phyloP scores from a whole-genome alignment of 345 rosid species.

The Pseudoturritis turrita region DNA sequence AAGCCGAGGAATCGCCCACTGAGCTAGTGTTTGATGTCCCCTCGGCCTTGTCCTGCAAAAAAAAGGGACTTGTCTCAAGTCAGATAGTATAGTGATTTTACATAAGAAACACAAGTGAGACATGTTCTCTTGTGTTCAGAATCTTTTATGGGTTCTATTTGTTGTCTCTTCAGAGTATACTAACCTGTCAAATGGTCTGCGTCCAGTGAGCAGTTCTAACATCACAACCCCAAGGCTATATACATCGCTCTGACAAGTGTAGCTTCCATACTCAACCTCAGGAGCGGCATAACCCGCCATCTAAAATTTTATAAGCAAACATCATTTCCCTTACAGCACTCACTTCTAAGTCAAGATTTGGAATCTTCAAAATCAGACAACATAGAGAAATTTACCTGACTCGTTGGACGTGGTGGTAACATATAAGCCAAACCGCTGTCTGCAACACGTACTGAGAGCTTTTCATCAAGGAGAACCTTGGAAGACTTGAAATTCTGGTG shows the following conservation, averaged over 20 bases:
- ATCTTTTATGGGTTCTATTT: neutral
- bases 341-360: neutral
- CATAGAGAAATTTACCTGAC: conserved; percentile 44
- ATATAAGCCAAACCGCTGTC: conserved; percentile 77
- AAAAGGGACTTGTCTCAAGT: neutral
- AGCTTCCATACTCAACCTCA: conserved; percentile 71
- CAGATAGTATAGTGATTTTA: neutral
- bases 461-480: conserved; percentile 71
- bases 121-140: conserved; percentile 10
- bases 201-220: conserved; percentile 90
- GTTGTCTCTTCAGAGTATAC: neutral
- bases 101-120: neutral
- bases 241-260: conserved; percentile 83
- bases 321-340: neutral
- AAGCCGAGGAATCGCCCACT: conserved; percentile 89
- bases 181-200: conserved; percentile 79
- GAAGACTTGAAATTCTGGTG: conserved; percentile 76
- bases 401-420: conserved; percentile 45
- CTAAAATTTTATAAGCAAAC: conserved; percentile 28
- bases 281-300: conserved; percentile 69
- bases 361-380: neutral
- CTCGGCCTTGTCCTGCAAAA: conserved; percentile 58
- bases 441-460: conserved; percentile 60
- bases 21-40: conserved; percentile 74
- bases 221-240: conserved; percentile 93